phyloP scores from a whole-genome alignment of 192 early-diverging fungal species.

The Backusella mclennaniae region DNA sequence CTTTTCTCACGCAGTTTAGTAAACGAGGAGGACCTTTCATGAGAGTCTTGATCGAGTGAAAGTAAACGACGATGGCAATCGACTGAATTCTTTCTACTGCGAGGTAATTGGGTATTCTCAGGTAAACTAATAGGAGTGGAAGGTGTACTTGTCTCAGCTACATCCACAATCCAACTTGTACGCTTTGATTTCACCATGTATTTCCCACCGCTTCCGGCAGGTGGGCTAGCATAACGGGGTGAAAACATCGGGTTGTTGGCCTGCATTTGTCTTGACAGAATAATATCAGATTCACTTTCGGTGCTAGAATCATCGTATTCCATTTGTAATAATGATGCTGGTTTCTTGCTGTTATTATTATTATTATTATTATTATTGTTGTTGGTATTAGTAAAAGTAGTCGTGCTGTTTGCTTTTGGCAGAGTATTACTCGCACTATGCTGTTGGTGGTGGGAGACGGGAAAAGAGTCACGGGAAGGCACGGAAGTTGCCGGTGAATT shows the following conservation, averaged over 20 bases:
- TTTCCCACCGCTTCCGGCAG: conserved; percentile 22
- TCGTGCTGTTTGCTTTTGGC: not conserved
- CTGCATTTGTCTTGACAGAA: not conserved
- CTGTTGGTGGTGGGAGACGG: not conserved
- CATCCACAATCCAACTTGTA: conserved; percentile 32
- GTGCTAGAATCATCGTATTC: not conserved
- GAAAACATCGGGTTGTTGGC: not conserved
- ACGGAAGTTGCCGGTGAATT: conserved; percentile 6
- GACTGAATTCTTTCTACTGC: conserved; percentile 17
- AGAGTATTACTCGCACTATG: not conserved
- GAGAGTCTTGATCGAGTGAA: not conserved
- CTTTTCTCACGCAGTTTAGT: conserved; percentile 11
- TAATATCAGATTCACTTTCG: not conserved
- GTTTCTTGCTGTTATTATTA: not conserved
- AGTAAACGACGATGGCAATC: not conserved
- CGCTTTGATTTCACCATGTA: conserved; percentile 32
- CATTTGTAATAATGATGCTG: not conserved
- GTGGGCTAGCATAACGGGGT: conserved; percentile 19
- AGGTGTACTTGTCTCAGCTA: not conserved
- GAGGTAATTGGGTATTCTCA: conserved; percentile 1
- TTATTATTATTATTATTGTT: not conserved
- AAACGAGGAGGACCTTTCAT: not conserved
- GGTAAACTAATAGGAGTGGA: conserved; percentile 18
- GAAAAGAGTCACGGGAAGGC: not conserved
- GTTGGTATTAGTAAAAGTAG: not conserved